These are phyloP conservation scores for Amphibolis antarctica DNA, from an alignment of 106 monocot genomes.

Conservation along the genomic window DNA sequence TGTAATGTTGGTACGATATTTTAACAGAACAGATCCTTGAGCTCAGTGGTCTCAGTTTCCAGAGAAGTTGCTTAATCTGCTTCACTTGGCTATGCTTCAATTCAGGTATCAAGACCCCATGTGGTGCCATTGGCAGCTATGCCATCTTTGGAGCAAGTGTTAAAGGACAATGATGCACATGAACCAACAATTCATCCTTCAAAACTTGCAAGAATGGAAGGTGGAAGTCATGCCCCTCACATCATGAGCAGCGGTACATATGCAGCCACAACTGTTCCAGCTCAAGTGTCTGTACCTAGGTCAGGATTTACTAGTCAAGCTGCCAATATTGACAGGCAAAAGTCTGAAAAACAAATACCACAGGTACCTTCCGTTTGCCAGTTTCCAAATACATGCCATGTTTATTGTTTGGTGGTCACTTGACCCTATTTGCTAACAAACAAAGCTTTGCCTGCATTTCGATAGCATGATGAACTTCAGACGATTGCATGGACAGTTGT, in stretches of 20 bases:
- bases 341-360: conserved; percentile 24
- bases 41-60: conserved; percentile 4
- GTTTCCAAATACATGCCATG: too few species aligned
- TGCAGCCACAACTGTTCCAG: conserved; percentile 12
- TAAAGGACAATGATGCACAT: conserved; percentile 6
- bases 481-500: too few species aligned
- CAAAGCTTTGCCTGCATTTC: too few species aligned
- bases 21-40: conserved; percentile 1
- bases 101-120: conserved; percentile 15
- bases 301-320: conserved; percentile 20
- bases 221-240: conserved; percentile 14
- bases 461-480: too few species aligned
- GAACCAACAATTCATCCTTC: conserved; percentile 32
- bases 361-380: too few species aligned
- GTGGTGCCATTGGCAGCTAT: conserved; percentile 11
- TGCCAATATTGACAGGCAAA: conserved; percentile 16
- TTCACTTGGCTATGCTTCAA: conserved; percentile 14
- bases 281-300: conserved; percentile 18
- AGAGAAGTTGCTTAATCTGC: conserved; percentile 19
- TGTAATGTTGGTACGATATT: not conserved
- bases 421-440: too few species aligned
- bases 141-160: conserved; percentile 15
- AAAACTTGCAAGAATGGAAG: conserved; percentile 54
- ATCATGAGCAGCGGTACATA: conserved; percentile 6
- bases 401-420: too few species aligned